Base-by-base conservation (phyloP, 2,329 filamentous ascomycete genomes). In the Aspergillus sp. region DNA sequence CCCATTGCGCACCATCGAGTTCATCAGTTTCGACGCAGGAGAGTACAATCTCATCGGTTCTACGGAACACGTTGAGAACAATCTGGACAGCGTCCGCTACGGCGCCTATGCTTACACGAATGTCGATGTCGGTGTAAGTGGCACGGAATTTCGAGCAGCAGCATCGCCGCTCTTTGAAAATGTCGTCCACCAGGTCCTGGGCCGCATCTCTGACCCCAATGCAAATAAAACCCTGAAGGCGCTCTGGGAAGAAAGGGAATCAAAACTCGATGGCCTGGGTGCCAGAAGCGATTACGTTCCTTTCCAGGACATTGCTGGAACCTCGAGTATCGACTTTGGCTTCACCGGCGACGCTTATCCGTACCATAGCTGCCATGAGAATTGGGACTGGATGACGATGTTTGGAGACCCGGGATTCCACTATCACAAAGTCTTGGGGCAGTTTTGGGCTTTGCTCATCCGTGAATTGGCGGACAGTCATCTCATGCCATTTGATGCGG, bases 21-120 rank as follows among this genome's bases (percentile, higher is more conserved):
- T 98, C 58, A 86, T 88, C 52, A 94, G 85, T 20, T 98, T 91
- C 91, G 91, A 98, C 57, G 91, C 76, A 3, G 81, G 81, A 46
- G 86, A 89, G 58, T 96, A 94, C 65, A 95, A 95, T 58, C 66
- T 91, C 28, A 83, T 94, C 36, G 91, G 91, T 6, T 93, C 86
- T 8, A 96, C 91, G 2, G 91, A 98, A 57, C 89, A 82, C 50
- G 91, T 98, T 28, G 91, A 98, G 62, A 80, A 82, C 29, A 80
- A 89, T 45, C 68, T 86, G 16, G 78, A 88, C 0, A 57, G 65
- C 3, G 69, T 98, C 5, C 80, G 84, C 26, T 66, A 72, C 12
- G 73, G 91, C 47, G 89, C 75, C 0, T 77, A 85, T 42, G 88
- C 83, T 7, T 98, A 98, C 51, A 69, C 98, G 43, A 98, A 98